These are phyloP conservation scores for Starmerella bombi DNA, from an alignment of 805 yeast species.

Conservation along the genomic window DNA sequence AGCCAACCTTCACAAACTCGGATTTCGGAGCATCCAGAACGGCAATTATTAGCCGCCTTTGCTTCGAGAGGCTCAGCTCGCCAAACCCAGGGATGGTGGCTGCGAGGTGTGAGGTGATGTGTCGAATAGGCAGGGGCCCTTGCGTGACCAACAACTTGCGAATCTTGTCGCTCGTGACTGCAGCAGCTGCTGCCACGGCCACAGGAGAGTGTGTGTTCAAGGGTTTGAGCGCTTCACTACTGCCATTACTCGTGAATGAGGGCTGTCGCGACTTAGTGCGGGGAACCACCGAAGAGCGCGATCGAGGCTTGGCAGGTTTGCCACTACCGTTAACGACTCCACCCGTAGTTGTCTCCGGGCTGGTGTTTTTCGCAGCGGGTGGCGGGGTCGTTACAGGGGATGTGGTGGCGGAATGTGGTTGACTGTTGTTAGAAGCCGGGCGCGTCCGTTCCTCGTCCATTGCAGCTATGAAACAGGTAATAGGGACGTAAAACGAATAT, in stretches of 20 bases:
- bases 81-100: conserved; percentile 68
- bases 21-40: conserved; percentile 66
- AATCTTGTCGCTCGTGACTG: conserved; percentile 67
- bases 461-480: no score
- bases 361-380: neutral
- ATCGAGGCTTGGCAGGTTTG: conserved; percentile 11
- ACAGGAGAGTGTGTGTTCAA: conserved; percentile 64
- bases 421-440: no score
- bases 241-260: conserved; percentile 7
- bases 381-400: neutral
- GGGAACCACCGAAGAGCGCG: conserved; percentile 13
- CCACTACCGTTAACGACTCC: no score
- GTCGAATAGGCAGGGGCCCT: conserved; percentile 85
- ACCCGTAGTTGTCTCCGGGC: no score
- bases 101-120: conserved; percentile 67
- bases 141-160: conserved; percentile 53
- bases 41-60: conserved; percentile 77
- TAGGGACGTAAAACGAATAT: no score
- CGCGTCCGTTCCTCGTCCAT: no score
- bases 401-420: no score
- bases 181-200: conserved; percentile 75
- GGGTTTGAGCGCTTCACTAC: conserved; percentile 19
- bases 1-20: conserved; percentile 78
- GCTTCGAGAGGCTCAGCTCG: conserved; percentile 68
- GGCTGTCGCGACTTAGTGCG: conserved; percentile 16